A percentile compares a stretch with the other conserved stretches of the same genome.
Evolutionary conservation across 148 eudicot species (phyloP).

Genomic region (Amaranthus hypochondriacus): DNA sequence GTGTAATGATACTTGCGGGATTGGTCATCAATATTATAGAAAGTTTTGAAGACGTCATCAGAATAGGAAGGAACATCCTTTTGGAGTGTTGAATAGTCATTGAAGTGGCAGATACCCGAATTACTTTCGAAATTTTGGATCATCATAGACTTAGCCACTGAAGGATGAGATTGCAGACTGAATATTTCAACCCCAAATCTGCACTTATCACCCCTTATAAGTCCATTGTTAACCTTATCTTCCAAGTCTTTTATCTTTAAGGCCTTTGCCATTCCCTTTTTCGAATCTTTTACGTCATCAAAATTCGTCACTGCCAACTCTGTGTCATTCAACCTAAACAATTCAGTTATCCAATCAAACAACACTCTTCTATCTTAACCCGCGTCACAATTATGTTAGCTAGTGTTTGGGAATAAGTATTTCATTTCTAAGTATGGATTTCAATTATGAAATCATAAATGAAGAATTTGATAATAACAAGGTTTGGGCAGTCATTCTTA

Average conservation of each 20-base stretch:
- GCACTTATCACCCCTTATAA: neutral
- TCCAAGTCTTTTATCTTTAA: neutral
- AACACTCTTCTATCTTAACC: neutral
- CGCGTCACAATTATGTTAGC: neutral
- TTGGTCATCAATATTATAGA: no score
- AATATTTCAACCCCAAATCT: neutral
- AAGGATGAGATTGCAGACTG: neutral
- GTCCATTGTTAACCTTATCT: neutral
- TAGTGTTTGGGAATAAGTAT: no score
- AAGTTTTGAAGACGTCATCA: neutral
- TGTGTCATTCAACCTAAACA: neutral
- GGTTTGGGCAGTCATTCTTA: no score
- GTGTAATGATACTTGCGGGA: no score
- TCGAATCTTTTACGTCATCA: neutral
- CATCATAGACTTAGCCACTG: neutral
- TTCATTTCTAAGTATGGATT: no score
- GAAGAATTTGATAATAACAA: no score
- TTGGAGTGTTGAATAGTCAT: neutral
- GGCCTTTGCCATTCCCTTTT: neutral
- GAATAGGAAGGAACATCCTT: neutral
- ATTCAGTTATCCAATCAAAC: neutral
- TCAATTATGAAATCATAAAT: no score
- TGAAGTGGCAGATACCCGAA: neutral
- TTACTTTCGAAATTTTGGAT: neutral
- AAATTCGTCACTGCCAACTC: neutral